phyloP scores from a whole-genome alignment of 345 rosid genomes.

The Noccaea caerulescens region DNA sequence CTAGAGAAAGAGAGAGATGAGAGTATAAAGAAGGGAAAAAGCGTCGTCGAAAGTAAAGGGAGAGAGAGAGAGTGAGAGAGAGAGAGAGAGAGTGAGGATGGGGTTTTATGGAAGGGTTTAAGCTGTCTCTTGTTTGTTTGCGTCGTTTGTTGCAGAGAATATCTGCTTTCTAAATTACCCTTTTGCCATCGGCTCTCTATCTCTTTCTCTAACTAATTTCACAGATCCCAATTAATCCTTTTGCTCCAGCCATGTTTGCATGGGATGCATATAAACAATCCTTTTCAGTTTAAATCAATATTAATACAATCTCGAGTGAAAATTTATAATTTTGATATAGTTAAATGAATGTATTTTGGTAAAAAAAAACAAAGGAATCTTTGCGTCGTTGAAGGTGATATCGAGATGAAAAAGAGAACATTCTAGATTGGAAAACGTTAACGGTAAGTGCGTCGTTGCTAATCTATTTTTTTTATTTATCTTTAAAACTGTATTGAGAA shows the following conservation, averaged over 20 bases:
- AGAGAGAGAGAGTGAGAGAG: not conserved
- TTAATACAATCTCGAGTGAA: not conserved
- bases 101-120: constrained; percentile 42
- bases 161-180: not conserved
- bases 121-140: constrained; percentile 44
- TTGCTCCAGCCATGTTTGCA: constrained; percentile 24
- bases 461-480: not conserved
- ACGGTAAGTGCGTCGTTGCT: not conserved
- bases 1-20: constrained; percentile 6
- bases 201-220: constrained; percentile 37
- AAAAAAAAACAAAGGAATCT: not conserved
- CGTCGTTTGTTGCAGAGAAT: constrained; percentile 48
- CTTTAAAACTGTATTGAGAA: not conserved
- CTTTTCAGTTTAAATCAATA: not conserved
- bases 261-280: constrained; percentile 10
- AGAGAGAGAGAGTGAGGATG: not conserved
- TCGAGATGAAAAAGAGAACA: not conserved
- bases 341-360: not conserved
- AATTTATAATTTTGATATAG: too few relatives aligned
- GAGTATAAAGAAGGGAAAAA: not conserved
- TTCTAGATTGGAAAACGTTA: not conserved
- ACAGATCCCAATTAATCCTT: constrained; percentile 43
- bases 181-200: constrained; percentile 1
- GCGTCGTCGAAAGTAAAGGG: not conserved
- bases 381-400: not conserved